Base-by-base conservation (phyloP, 805 yeast species). In the Kazachstania psychrophila region DNA sequence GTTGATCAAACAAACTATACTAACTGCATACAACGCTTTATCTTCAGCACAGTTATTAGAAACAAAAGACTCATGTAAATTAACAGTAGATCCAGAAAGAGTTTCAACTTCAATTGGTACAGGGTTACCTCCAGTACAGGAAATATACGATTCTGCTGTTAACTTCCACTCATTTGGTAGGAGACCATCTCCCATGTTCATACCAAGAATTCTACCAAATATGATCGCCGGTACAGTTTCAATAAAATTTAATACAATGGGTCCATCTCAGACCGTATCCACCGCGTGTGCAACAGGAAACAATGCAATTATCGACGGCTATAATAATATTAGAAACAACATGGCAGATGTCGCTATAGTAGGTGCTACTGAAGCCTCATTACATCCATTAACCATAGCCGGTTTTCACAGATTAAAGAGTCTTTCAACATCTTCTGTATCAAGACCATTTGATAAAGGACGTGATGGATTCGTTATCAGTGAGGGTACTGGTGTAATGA, bases 251-350 rank as follows among this genome's bases (percentile, higher is more conserved):
- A 81, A 82, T 1, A 63, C 87, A 27, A 65, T 72, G 48, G 99
- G 98, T 0, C 94, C 95, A 2, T 74, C 83, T 29, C 96, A 88
- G 53, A 66, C 94, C 0, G 92, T 77, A 0, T 73, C 95, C 2
- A 87, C 97, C 0, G 98, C 98, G 1, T 92, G 99, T 65, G 95
- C 99, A 4, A 87, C 98, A 0, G 99, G 99, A 0, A 73, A 81
- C 20, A 94, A 92, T 52, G 73, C 96, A 0, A 79, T 92, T 33
- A 97, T 97, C 3, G 99, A 92, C 54, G 96, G 96, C 0, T 73
- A 69, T 46, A 73, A 88, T 49, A 79, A 88, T 49, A 84, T 92
- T 40, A 64, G 69, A 41, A 77, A 77, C 38, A 94, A 84, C 4
- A 80, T 82, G 61, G 85, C 89, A 9, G 79, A 87, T 46, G 84